Evolutionary conservation across 805 yeast species (phyloP), one percentile per base, ranked within the genome.

Genomic region (Candida lessepsii): DNA sequence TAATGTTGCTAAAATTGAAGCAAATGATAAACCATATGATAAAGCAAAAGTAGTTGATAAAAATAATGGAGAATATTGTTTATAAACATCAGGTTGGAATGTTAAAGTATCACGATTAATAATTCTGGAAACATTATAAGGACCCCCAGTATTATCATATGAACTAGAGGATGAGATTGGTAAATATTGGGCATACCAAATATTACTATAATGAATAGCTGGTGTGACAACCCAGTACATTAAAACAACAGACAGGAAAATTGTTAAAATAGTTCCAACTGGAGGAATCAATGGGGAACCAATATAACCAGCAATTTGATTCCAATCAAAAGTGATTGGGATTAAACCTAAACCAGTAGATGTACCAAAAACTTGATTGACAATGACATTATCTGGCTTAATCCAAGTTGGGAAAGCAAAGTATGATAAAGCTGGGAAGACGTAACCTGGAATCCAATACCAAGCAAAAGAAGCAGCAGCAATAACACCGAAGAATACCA

Each of bases 341-440:
- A 80, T 58, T 54, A 80, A 53, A 15, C 86, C 88, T 44, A 82
- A 61, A 10, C 90, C 90, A 11, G 76, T 61, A 8, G 61, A 46
- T 5, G 75, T 66, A 35, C 91, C 91, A 49, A 83, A 82, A 13
- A 83, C 63, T 52, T 78, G 83, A 49, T 79, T 81, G 15, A 82
- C 71, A n/a, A 71, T 70, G 38, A 74, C 74, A 53, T 78, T 78
- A 30, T 77, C 58, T n/a, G 78, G 77, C n/a, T 55, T 69, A 34
- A 80, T 79, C 88, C 89, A 83, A 15, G 82, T 69, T 29, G 80
- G 75, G 70, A 82, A 80, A 4, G 81, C 75, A 52, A 84, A 80
- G 48, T 69, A 65, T 2, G 84, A 73, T 44, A 83, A 61, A 11
- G 77, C 84, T 21, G 70, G 70, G 59, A 78, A 76, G 29, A 83